phyloP scores from a whole-genome alignment of 1,284 basidiomycete species.

The Ganoderma leucocontextum region DNA sequence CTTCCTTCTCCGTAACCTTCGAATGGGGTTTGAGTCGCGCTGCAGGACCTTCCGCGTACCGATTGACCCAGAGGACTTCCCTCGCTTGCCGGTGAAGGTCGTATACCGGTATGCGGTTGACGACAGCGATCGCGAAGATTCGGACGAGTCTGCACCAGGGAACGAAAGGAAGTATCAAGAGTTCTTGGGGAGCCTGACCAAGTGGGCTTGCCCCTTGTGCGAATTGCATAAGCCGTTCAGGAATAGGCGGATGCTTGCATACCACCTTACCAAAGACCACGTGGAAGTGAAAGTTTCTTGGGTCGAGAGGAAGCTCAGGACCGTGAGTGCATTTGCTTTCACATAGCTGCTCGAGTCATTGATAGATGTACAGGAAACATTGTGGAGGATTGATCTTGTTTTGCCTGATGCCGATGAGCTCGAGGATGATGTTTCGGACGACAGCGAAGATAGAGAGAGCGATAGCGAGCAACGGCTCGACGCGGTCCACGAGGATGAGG shows the following conservation, averaged over 20 bases:
- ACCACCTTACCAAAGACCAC: slow-evolving; percentile 67
- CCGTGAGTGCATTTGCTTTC: slow-evolving; percentile 2
- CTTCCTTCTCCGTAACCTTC: slow-evolving; percentile 61
- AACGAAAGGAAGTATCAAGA: slow-evolving; percentile 26
- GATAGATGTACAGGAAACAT: slow-evolving; percentile 13
- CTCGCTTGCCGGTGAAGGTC: slow-evolving; percentile 39
- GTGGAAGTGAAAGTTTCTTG: slow-evolving; percentile 52
- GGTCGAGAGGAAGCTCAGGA: slow-evolving; percentile 41
- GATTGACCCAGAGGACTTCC: slow-evolving; percentile 29
- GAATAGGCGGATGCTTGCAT: slow-evolving; percentile 56
- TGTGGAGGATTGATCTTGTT: slow-evolving; percentile 30
- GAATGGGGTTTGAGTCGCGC: slow-evolving; percentile 42
- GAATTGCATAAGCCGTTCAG: slow-evolving; percentile 56
- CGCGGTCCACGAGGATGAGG: background rate
- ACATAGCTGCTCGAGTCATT: background rate
- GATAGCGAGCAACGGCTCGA: background rate
- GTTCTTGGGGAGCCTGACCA: slow-evolving; percentile 32
- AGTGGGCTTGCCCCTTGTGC: slow-evolving; percentile 72
- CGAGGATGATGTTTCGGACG: slow-evolving; percentile 22
- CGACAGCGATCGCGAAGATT: slow-evolving; percentile 14
- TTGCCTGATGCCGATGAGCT: slow-evolving; percentile 30
- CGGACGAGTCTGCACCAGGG: slow-evolving; percentile 18
- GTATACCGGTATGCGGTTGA: slow-evolving; percentile 39
- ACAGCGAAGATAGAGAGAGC: background rate
- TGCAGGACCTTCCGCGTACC: slow-evolving; percentile 18